phyloP scores from a whole-genome alignment of 2,329 filamentous ascomycete species.

The Pseudogymnoascus destructans region DNA sequence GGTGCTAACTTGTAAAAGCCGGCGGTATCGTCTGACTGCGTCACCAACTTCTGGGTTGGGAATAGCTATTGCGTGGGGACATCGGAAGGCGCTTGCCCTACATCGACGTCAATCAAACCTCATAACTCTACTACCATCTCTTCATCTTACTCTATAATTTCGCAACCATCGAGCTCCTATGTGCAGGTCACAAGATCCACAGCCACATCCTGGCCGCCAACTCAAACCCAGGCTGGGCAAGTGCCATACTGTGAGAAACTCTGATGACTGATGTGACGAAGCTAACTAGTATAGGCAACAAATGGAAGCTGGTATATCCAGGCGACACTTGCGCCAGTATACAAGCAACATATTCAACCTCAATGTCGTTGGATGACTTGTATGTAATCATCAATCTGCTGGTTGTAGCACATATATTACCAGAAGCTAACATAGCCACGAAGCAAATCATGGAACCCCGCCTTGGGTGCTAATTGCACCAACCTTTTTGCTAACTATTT shows the following conservation, averaged over 20 bases:
- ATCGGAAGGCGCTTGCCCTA: conserved; percentile 11
- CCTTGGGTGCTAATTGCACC: conserved; percentile 6
- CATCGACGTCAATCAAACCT: conserved; percentile 12
- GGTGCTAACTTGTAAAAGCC: conserved; percentile 19
- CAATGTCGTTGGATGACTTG: background rate
- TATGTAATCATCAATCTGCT: background rate
- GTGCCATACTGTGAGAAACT: conserved; percentile 12
- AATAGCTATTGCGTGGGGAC: conserved; percentile 23
- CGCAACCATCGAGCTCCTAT: conserved; percentile 10
- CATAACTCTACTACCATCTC: conserved; percentile 10
- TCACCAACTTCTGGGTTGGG: conserved; percentile 20
- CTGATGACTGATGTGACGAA: background rate
- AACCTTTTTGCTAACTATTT: background rate
- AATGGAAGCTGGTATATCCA: conserved; percentile 3
- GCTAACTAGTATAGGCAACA: conserved; percentile 1
- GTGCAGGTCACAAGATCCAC: conserved; percentile 8
- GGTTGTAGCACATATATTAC: background rate
- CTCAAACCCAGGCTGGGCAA: conserved; percentile 17
- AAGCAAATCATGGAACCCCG: conserved; percentile 8
- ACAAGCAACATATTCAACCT: conserved; percentile 1
- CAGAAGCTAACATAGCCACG: background rate
- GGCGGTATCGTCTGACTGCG: conserved; percentile 21
- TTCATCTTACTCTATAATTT: conserved; percentile 8
- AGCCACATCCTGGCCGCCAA: conserved; percentile 15
- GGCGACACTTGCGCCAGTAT: conserved; percentile 8